Percentiles rank a stretch among this genome's conserved stretches.
These are phyloP conservation scores for Talaromyces piceae DNA, from an alignment of 2,329 filamentous ascomycete genomes.

Conservation along the genomic window DNA sequence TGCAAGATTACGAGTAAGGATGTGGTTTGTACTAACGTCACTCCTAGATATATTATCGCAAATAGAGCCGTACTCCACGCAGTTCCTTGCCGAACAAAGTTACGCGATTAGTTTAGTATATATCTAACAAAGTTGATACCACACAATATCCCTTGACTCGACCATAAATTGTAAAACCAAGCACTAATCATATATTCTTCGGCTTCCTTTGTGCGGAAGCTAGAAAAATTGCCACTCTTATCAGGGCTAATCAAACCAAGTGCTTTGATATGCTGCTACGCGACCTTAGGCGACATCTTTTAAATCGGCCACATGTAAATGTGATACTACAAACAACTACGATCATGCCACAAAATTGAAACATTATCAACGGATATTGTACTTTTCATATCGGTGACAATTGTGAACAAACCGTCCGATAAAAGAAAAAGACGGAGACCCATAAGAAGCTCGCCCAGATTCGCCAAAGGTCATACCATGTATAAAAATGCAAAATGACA, in stretches of 20 bases:
- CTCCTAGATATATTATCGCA: slow-evolving; percentile 41
- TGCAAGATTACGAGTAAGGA: background rate
- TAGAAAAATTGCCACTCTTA: no score
- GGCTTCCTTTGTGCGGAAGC: no score
- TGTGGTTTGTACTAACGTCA: slow-evolving; percentile 8
- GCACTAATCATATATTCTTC: no score
- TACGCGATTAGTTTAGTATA: background rate
- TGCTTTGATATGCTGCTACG: background rate
- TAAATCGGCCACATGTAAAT: no score
- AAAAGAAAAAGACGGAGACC: slow-evolving; percentile 13
- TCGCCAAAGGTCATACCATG: slow-evolving; percentile 13
- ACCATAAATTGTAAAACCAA: no score
- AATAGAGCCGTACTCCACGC: slow-evolving; percentile 23
- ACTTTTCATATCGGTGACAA: slow-evolving; percentile 12
- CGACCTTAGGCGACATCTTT: no score
- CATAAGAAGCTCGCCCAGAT: slow-evolving; percentile 14
- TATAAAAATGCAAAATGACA: slow-evolving; percentile 11
- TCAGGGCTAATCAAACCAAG: no score
- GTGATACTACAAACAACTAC: background rate
- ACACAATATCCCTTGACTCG: no score
- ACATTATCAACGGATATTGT: slow-evolving; percentile 13
- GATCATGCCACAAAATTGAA: background rate
- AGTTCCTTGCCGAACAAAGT: background rate
- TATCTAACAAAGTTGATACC: no score
- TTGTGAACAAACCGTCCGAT: slow-evolving; percentile 12